Evolutionary conservation across 495 filamentous ascomycete species (phyloP).

Genomic region (Cercophora scortea): DNA sequence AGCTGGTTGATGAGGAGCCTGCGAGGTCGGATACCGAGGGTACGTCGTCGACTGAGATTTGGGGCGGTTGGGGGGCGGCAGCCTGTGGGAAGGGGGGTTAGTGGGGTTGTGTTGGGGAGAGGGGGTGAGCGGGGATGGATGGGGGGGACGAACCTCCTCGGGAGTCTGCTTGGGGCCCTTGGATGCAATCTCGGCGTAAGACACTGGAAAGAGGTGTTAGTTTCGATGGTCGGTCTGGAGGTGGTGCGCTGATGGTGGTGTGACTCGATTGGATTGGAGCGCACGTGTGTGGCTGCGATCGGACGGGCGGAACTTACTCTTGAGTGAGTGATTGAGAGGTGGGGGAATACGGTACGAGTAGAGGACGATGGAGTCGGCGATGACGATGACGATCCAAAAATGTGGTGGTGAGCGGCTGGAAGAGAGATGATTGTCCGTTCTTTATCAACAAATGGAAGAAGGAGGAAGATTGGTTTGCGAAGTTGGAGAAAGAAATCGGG

Average conservation of each 20-base stretch:
- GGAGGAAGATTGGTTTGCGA: no score
- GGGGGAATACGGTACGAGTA: no score
- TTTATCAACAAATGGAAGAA: no score
- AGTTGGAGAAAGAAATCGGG: no score
- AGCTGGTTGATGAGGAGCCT: conserved; percentile 47
- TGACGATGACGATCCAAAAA: no score
- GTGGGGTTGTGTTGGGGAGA: background rate
- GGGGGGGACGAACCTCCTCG: conserved; percentile 50
- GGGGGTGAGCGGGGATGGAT: background rate
- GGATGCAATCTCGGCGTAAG: conserved; percentile 68
- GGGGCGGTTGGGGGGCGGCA: conserved; percentile 57
- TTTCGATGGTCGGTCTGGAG: background rate
- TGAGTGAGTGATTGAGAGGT: no score
- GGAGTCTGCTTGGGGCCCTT: conserved; percentile 65
- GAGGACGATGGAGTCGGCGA: no score
- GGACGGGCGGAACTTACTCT: no score
- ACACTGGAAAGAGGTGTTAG: conserved; percentile 42
- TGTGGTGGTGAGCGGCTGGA: no score
- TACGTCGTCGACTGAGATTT: conserved; percentile 26
- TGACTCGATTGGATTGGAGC: no score
- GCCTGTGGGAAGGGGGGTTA: conserved; percentile 24
- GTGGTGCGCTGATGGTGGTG: background rate
- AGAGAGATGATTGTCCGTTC: no score
- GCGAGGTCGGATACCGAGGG: conserved; percentile 30
- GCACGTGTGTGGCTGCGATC: no score